phyloP scores from a whole-genome alignment of 2,329 filamentous ascomycete genomes.

The Arthrinium puccinioides region DNA sequence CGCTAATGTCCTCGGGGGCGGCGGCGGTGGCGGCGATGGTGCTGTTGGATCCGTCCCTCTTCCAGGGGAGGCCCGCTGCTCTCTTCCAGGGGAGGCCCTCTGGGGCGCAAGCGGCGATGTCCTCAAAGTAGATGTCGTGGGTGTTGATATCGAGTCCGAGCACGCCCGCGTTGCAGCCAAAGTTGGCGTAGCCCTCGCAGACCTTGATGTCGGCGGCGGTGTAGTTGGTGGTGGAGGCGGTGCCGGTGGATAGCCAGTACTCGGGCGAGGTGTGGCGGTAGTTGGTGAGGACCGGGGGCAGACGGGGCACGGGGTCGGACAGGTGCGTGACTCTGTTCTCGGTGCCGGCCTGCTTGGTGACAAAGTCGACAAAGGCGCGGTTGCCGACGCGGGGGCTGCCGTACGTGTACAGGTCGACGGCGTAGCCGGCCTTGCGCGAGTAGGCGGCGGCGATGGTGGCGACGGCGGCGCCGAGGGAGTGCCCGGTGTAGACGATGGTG shows the following conservation, averaged over 20 bases:
- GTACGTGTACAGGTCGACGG: conserved; percentile 56
- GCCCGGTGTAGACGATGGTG: conserved; percentile 53
- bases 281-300: conserved; percentile 53
- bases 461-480: conserved; percentile 62
- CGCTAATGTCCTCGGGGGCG: conserved; percentile 11
- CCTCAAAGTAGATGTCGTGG: conserved; percentile 42
- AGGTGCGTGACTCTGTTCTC: conserved; percentile 61
- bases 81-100: conserved; percentile 16
- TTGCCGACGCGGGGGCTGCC: conserved; percentile 62
- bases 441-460: conserved; percentile 52
- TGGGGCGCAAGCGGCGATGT: conserved; percentile 31
- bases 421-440: conserved; percentile 39
- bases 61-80: no score
- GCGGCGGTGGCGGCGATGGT: conserved; percentile 7
- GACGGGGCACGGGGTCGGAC: conserved; percentile 59
- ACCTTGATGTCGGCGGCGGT: conserved; percentile 31
- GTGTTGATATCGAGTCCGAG: conserved; percentile 34
- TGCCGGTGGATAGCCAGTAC: conserved; percentile 49
- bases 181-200: conserved; percentile 41
- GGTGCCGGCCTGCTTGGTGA: conserved; percentile 42
- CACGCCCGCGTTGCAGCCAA: conserved; percentile 43
- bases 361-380: conserved; percentile 41
- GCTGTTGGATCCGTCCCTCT: no score
- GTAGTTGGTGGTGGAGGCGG: conserved; percentile 26
- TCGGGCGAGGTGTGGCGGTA: conserved; percentile 65